phyloP scores from a whole-genome alignment of 129 eudicot genomes.

The Cynara cardunculus region DNA sequence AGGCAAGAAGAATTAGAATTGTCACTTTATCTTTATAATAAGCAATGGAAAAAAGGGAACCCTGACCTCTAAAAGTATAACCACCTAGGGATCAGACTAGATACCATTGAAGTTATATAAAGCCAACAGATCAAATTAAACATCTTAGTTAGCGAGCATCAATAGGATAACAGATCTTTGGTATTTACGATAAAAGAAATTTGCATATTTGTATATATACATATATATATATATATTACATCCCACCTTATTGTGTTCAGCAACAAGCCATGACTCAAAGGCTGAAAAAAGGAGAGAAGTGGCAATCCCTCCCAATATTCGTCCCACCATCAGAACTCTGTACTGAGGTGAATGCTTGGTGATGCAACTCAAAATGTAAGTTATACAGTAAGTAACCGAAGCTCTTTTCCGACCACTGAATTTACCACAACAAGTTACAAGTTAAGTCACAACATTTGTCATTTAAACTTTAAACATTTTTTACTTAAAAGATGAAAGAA shows the following conservation, averaged over 20 bases:
- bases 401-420: constrained; percentile 97
- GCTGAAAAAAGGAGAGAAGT: constrained; percentile 96
- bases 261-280: constrained; percentile 99
- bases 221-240: background rate
- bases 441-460: background rate
- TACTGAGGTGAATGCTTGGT: constrained; percentile 98
- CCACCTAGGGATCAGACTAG: too few relatives aligned
- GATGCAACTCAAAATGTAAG: constrained; percentile 93
- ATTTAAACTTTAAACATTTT: background rate
- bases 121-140: background rate
- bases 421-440: background rate
- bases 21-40: background rate
- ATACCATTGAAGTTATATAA: background rate
- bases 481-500: background rate
- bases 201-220: background rate
- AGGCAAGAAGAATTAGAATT: too few relatives aligned
- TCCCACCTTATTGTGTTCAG: constrained; percentile 96
- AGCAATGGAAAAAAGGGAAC: background rate
- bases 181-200: background rate
- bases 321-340: constrained; percentile 87
- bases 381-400: constrained; percentile 90
- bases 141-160: background rate
- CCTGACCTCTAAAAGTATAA: background rate
- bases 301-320: constrained; percentile 92
- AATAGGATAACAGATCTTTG: background rate